Evolutionary conservation across 2,329 filamentous ascomycete genomes (phyloP), one percentile per base, ranked within the genome.

Genomic region (Bipolaris oryzae): DNA sequence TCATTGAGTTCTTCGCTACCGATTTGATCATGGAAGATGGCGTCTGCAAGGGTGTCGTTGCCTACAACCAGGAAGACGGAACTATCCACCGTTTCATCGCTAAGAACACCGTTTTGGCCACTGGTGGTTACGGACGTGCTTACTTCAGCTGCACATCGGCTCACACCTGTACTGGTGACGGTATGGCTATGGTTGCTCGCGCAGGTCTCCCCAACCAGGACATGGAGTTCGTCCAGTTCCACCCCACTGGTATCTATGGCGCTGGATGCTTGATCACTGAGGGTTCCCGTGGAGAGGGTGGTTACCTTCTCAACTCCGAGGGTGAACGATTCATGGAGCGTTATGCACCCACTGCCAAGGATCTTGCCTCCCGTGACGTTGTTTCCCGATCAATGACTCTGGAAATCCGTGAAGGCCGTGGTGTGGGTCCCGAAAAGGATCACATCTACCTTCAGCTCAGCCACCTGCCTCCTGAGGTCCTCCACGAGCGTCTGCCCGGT

Each of bases 301-400:
- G 94, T 74, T 98, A 97, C 79, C 87, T 99, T 49, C 86, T 98
- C 67, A 99, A 99, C 87, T 92, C 91, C 5, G 91, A 98, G 84
- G 94, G 94, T 82, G 95, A 98, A 83, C 90, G 94, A 73, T 99
- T 99, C 82, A 99, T 99, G 94, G 94, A 98, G 82, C 89, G 94
- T 75, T 99, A 99, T 76, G 94, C 94, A 41, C 94, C 94, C 57
- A 98, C 94, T 48, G 94, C 94, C 70, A 98, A 97, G 87, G 94
- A 99, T 87, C 85, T 99, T 75, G 94, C 94, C 63, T 92, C 89
- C 72, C 92, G 94, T 80, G 94, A 99, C 73, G 95, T 98, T 68
- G 94, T 98, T 65, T 96, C 92, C 61, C 90, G 95, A 76, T 96
- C 92, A 62, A 99, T 99, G 92, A 99, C 93, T 58, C 86, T 98